phyloP scores from a whole-genome alignment of 805 yeast species.

The Suhomyces faveliae region DNA sequence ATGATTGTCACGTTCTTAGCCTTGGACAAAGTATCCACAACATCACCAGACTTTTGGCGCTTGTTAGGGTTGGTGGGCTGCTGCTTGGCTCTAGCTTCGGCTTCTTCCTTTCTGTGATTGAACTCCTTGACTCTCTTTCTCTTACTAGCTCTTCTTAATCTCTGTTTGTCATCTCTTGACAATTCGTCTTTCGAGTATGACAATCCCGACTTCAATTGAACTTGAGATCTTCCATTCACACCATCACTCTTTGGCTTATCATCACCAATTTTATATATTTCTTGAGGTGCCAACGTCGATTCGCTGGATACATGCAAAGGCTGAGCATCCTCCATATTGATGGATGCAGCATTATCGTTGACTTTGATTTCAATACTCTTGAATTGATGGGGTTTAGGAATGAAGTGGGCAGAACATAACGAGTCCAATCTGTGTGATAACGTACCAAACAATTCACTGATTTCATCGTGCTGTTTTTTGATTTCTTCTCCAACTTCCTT shows the following conservation, averaged over 20 bases:
- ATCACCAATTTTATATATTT: slow-evolving; percentile 63
- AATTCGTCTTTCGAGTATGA: slow-evolving; percentile 80
- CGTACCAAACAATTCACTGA: slow-evolving; percentile 58
- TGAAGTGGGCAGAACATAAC: slow-evolving; percentile 88
- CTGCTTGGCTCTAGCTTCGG: slow-evolving; percentile 29
- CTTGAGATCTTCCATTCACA: slow-evolving; percentile 46
- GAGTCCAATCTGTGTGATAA: slow-evolving; percentile 79
- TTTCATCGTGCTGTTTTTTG: slow-evolving; percentile 73
- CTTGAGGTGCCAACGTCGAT: slow-evolving; percentile 90
- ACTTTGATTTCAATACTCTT: slow-evolving; percentile 79
- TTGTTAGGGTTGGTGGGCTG: slow-evolving; percentile 31
- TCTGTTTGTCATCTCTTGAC: slow-evolving; percentile 79
- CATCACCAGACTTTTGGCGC: slow-evolving; percentile 58
- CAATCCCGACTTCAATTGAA: slow-evolving; percentile 71
- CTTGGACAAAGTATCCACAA: slow-evolving; percentile 66
- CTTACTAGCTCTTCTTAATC: slow-evolving; percentile 83
- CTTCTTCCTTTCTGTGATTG: slow-evolving; percentile 31
- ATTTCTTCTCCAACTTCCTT: slow-evolving; percentile 61
- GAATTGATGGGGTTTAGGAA: slow-evolving; percentile 81
- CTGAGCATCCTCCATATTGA: slow-evolving; percentile 94
- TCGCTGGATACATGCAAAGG: slow-evolving; percentile 78
- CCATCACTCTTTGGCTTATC: slow-evolving; percentile 31
- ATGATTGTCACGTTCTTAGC: slow-evolving; percentile 78
- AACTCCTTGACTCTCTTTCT: slow-evolving; percentile 66
- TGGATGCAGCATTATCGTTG: slow-evolving; percentile 60